Evolutionary conservation across 1,139 yeast genomes (phyloP).

Genomic region (Hanseniaspora gamundiae): DNA sequence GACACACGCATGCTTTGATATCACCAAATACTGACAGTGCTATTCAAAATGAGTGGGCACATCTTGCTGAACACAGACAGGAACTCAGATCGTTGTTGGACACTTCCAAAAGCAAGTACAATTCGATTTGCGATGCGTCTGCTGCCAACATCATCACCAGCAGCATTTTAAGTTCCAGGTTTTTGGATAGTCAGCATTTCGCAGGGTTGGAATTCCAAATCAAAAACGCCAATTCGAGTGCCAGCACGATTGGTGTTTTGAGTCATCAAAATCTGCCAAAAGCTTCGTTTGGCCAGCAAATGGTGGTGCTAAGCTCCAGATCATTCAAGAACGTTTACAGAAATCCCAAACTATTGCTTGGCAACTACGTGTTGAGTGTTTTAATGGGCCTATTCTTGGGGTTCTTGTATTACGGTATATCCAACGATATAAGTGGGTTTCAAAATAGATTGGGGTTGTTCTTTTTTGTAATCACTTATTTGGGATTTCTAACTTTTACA

Average conservation of each 20-base stretch:
- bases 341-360: constrained; percentile 72
- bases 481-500: constrained; percentile 88
- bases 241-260: constrained; percentile 5
- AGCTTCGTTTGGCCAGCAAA: constrained; percentile 53
- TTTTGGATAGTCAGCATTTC: constrained; percentile 37
- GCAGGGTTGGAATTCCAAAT: constrained; percentile 40
- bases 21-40: constrained; percentile 31
- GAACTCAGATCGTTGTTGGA: constrained; percentile 35
- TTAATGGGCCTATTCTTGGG: constrained; percentile 79
- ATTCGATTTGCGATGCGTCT: background rate
- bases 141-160: constrained; percentile 13
- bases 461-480: constrained; percentile 77
- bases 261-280: constrained; percentile 14
- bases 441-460: constrained; percentile 90
- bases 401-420: constrained; percentile 64
- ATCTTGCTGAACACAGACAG: constrained; percentile 74
- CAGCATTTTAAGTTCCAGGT: constrained; percentile 29
- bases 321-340: constrained; percentile 87
- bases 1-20: background rate
- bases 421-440: constrained; percentile 88
- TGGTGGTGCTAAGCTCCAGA: constrained; percentile 62
- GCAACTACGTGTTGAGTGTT: constrained; percentile 70
- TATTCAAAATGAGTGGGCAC: constrained; percentile 80
- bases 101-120: constrained; percentile 14
- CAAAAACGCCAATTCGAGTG: constrained; percentile 24